These are phyloP conservation scores for Suillus subluteus DNA, from an alignment of 768 basidiomycete species.

Conservation along the genomic window DNA sequence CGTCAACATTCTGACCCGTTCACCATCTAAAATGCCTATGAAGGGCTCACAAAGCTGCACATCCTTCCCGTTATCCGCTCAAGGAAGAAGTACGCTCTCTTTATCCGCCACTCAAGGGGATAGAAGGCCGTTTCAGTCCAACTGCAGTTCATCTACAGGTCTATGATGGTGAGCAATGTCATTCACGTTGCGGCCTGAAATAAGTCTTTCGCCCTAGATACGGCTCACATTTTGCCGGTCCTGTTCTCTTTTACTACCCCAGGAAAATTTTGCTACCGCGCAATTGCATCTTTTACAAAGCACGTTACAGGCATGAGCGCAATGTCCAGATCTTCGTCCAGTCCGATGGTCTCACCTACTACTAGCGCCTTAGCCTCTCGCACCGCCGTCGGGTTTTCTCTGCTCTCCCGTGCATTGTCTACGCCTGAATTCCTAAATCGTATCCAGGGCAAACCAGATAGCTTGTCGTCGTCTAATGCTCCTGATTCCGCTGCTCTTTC, in stretches of 20 bases:
- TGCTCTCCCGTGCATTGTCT: conserved; percentile 14
- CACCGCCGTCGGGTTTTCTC: neutral
- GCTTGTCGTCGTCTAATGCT: neutral
- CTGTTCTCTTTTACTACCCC: conserved; percentile 78
- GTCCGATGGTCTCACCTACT: conserved; percentile 14
- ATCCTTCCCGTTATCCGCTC: conserved; percentile 70
- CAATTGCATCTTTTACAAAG: conserved; percentile 72
- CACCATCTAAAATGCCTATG: neutral
- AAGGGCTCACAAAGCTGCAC: conserved; percentile 90
- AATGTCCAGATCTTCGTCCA: conserved; percentile 14
- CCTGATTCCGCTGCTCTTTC: neutral
- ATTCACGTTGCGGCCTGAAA: conserved; percentile 27
- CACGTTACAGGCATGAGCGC: conserved; percentile 57
- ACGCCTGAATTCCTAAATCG: conserved; percentile 9
- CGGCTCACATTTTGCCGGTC: conserved; percentile 73
- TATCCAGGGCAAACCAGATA: conserved; percentile 5
- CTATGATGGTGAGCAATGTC: conserved; percentile 68
- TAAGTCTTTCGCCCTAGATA: conserved; percentile 44
- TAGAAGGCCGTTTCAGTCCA: conserved; percentile 55
- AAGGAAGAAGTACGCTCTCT: conserved; percentile 47
- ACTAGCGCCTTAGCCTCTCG: conserved; percentile 6
- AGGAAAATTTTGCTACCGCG: conserved; percentile 79
- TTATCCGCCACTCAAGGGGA: conserved; percentile 60
- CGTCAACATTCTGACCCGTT: neutral
- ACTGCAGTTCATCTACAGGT: conserved; percentile 92